Base-by-base conservation (phyloP, 176 grass and related monocot species). In the Neostapfia colusana region DNA sequence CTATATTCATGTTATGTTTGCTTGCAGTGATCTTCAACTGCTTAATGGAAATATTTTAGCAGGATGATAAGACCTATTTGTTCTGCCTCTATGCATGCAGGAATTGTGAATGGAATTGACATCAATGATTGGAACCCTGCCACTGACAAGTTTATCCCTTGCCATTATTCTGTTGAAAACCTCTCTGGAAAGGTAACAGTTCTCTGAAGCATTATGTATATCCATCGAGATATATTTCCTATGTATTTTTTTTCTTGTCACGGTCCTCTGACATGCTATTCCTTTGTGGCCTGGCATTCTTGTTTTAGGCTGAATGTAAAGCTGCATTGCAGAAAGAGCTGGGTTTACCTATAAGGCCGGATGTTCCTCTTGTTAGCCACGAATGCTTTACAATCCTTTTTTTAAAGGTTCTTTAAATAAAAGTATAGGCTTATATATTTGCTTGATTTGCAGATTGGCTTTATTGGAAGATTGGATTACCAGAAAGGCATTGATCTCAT, bases 401-500 rank as follows among this genome's bases (percentile, higher is more conserved):
- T 76, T 62, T n/a, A n/a, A n/a, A n/a, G n/a, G n/a, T n/a, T n/a
- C 43, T 64, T 0, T 25, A 10, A 46, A 53, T 17, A 34, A 7
- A 74, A 43, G 69, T 63, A 79, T 81, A 13, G 24, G 26, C 75
- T 79, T 63, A 74, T 67, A 72, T 76, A 74, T 62, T 60, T 85
- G 15, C 74, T 48, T 76, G 28, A 56, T 85, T 92, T 28, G 72
- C 82, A 99, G 91, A 92, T 99, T 82, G 95, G 95, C 41, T 99
- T 95, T 81, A 99, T 99, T 90, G 95, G 95, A 88, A 90, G 95
- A 69, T 77, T 99, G 87, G 95, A 95, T 54, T 95, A 95, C 73
- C 95, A 99, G 77, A 99, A 99, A 88, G 95, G 95, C 57, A 92
- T 86, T 80, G 95, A 99, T 85, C 80, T 99, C 64, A 91, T 99